These are phyloP conservation scores for Haberlea rhodopensis DNA, from an alignment of 257 asterid genomes.

Conservation along the genomic window DNA sequence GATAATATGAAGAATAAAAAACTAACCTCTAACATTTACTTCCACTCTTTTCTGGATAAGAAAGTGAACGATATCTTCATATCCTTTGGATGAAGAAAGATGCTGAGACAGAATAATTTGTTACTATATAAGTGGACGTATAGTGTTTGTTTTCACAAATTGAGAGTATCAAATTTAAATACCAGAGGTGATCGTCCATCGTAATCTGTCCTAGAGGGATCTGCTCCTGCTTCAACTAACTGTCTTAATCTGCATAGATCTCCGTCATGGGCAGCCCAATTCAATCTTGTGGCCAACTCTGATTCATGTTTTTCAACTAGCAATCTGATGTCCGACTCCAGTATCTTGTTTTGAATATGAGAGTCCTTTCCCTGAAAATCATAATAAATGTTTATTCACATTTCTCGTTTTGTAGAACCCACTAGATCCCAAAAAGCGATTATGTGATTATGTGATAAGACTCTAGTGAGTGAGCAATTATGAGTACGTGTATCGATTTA, in stretches of 20 bases:
- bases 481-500: too few relatives aligned
- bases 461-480: too few relatives aligned
- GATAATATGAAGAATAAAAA: not conserved
- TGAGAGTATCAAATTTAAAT: not conserved
- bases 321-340: conserved; percentile 43
- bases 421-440: too few relatives aligned
- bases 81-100: conserved; percentile 63
- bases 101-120: conserved; percentile 43
- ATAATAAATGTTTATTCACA: too few relatives aligned
- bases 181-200: conserved; percentile 72
- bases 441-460: too few relatives aligned
- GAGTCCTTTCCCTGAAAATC: conserved; percentile 53
- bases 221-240: conserved; percentile 61
- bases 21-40: conserved; percentile 45
- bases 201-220: conserved; percentile 54
- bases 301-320: conserved; percentile 59
- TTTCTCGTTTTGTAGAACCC: too few relatives aligned
- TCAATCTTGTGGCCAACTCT: conserved; percentile 60
- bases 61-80: conserved; percentile 43
- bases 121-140: not conserved
- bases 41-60: conserved; percentile 49
- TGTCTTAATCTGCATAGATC: conserved; percentile 45
- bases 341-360: conserved; percentile 36
- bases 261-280: conserved; percentile 68
- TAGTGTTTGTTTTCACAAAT: too few relatives aligned